Percentiles rank a stretch among this genome's conserved stretches.
Conservation (phyloP, 2,329 filamentous ascomycete species). For the Lasiodiplodia sp. region DNA sequence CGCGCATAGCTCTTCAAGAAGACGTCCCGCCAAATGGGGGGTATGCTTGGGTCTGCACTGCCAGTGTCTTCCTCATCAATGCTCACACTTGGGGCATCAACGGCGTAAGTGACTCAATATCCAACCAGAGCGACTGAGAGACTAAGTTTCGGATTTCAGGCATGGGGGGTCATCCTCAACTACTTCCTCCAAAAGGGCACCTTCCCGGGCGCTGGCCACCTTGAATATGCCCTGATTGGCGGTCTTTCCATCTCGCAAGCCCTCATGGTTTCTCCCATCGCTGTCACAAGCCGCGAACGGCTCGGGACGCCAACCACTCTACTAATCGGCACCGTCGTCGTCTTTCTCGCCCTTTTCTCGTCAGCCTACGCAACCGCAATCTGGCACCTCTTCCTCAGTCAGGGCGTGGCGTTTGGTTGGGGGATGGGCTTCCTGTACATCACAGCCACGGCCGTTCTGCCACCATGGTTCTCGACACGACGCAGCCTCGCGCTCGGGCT, state of each 20-base stretch:
- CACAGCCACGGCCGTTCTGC: constrained; percentile 42
- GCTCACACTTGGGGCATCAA: constrained; percentile 43
- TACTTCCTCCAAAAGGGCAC: constrained; percentile 4
- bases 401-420: constrained; percentile 44
- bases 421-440: constrained; percentile 48
- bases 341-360: constrained; percentile 40
- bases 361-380: constrained; percentile 43
- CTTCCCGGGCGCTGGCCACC: constrained; percentile 33
- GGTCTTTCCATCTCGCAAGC: constrained; percentile 41
- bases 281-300: constrained; percentile 28
- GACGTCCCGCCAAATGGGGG: constrained; percentile 40
- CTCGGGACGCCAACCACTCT: constrained; percentile 37
- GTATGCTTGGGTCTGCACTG: constrained; percentile 47
- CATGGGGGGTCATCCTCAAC: constrained; percentile 24
- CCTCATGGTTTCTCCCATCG: constrained; percentile 39
- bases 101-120: constrained; percentile 31
- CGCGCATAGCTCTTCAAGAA: background rate
- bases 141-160: background rate
- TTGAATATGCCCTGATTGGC: constrained; percentile 47
- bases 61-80: constrained; percentile 40
- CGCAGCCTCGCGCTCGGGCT: constrained; percentile 48
- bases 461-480: constrained; percentile 48
- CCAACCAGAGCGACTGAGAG: background rate
- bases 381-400: constrained; percentile 46
- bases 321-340: constrained; percentile 39